Conservation (phyloP, 139 green algal genomes). For the Yamagishiella unicocca region DNA sequence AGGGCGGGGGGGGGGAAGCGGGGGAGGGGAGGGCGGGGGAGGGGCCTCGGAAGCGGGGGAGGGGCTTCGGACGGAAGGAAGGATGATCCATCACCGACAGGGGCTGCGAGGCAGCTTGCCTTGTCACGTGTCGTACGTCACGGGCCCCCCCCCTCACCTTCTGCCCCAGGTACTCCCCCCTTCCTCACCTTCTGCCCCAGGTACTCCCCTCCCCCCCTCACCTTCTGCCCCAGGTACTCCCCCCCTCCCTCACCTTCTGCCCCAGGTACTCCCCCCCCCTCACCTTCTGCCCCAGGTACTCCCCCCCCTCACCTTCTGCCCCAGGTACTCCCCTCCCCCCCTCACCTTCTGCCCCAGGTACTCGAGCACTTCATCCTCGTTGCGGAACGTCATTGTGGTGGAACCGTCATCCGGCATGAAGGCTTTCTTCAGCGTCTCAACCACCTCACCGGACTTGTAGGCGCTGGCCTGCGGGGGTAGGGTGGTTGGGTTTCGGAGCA, state of each 20-base stretch:
- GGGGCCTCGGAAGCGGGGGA: background rate
- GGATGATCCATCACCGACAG: no score
- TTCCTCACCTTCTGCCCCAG: no score
- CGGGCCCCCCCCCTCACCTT: no score
- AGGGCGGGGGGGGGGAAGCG: background rate
- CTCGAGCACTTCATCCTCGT: conserved; percentile 72
- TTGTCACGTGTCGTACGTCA: no score
- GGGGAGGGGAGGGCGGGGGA: background rate
- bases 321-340: background rate
- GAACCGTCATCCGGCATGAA: conserved; percentile 70
- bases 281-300: background rate
- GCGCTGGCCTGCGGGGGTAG: conserved; percentile 66
- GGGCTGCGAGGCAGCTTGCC: no score
- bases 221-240: no score
- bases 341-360: conserved; percentile 73
- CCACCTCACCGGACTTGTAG: conserved; percentile 78
- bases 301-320: background rate
- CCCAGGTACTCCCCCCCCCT: background rate
- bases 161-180: no score
- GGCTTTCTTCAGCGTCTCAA: conserved; percentile 72
- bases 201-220: no score
- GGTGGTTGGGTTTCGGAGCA: no score
- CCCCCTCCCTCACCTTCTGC: no score
- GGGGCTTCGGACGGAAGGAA: no score
- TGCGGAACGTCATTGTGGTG: conserved; percentile 67